Evolutionary conservation across 176 grass and related monocot species (phyloP).

Genomic region (Ananas comosus): DNA sequence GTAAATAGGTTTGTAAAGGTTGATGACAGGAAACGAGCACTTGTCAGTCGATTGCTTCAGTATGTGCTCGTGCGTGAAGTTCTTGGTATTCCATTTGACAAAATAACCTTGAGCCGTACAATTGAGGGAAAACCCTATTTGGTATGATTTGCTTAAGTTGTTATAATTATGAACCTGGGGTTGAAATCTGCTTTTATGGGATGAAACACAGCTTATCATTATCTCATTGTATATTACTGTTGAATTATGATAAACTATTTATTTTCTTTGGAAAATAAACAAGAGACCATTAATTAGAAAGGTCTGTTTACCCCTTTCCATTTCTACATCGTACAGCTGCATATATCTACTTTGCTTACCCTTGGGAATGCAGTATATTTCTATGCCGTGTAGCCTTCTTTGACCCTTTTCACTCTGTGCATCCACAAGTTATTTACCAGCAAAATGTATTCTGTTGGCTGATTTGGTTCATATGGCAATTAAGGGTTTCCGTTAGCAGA

Average conservation of each 20-base stretch:
- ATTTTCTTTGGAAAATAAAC: too few species aligned
- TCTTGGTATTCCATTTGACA: constrained; percentile 38
- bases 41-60: constrained; percentile 70
- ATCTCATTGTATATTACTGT: background rate
- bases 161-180: background rate
- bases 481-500: constrained; percentile 21
- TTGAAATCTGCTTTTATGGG: background rate
- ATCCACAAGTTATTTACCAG: background rate
- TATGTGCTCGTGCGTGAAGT: constrained; percentile 45
- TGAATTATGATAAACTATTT: too few species aligned
- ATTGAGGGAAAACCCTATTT: constrained; percentile 66
- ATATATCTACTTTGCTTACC: too few species aligned
- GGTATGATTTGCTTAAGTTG: constrained; percentile 23
- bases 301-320: too few species aligned
- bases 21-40: constrained; percentile 67
- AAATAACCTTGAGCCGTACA: constrained; percentile 42
- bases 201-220: background rate
- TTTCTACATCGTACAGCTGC: too few species aligned
- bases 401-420: too few species aligned
- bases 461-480: background rate
- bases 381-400: too few species aligned
- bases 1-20: constrained; percentile 46
- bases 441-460: background rate
- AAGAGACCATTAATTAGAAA: too few species aligned
- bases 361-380: too few species aligned